Evolutionary conservation across 1,284 basidiomycete species (phyloP).

Genomic region (Melampsora larici-populina): DNA sequence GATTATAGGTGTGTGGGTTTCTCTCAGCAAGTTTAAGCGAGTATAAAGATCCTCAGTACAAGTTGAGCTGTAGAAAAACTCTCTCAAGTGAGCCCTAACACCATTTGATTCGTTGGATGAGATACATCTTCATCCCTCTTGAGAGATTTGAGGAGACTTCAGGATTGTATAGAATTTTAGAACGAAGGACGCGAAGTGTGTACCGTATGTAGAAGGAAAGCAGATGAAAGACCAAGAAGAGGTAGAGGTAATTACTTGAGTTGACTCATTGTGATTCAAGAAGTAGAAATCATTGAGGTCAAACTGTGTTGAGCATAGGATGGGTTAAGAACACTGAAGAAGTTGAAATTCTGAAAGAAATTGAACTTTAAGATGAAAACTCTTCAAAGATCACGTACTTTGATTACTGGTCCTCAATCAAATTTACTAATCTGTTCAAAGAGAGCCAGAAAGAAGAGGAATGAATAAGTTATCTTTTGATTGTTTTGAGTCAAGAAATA

Average conservation of each 20-base stretch:
- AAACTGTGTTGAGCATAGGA: no score
- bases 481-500: no score
- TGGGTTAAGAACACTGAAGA: no score
- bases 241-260: not conserved
- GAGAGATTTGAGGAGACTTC: no score
- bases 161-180: no score
- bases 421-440: constrained; percentile 38
- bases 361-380: constrained; percentile 14
- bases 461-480: not conserved
- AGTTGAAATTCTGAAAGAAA: not conserved
- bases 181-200: no score
- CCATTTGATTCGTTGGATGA: no score
- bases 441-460: constrained; percentile 9
- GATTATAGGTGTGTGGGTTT: no score
- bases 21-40: no score
- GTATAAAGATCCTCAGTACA: not conserved
- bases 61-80: not conserved
- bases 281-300: not conserved
- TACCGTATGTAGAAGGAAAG: not conserved
- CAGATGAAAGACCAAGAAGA: not conserved
- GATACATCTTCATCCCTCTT: no score
- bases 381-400: constrained; percentile 30
- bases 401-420: constrained; percentile 39
- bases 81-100: not conserved
- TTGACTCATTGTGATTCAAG: not conserved